Conservation (phyloP, 306 rosid genomes). For the Carpinus fangiana region DNA sequence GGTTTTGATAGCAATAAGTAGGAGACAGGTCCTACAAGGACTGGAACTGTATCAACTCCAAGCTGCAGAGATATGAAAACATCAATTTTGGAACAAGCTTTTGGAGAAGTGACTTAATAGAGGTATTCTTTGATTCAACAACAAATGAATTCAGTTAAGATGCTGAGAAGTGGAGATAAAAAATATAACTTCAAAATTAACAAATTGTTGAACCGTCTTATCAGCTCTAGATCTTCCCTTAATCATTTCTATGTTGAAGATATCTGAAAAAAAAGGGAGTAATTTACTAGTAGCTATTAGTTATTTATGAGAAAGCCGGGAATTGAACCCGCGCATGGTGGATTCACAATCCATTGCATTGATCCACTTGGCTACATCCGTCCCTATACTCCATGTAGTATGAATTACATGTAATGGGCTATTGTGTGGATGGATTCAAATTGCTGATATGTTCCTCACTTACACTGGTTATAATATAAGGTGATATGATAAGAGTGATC, state of each 20-base stretch:
- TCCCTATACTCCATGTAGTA: no score
- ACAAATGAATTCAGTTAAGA: not conserved
- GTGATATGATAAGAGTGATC: not conserved
- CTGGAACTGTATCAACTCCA: conserved; percentile 74
- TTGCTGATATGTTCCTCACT: not conserved
- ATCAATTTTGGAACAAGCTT: not conserved
- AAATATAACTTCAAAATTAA: not conserved
- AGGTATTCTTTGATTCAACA: not conserved
- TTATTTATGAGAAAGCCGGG: no score
- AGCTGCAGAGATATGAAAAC: conserved; percentile 45
- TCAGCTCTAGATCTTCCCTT: not conserved
- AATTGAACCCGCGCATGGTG: no score
- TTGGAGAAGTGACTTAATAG: no score
- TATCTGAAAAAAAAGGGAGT: no score
- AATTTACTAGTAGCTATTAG: no score
- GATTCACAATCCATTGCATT: no score
- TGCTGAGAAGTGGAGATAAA: not conserved
- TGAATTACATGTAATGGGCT: not conserved
- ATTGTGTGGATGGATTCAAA: not conserved
- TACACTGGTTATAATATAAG: not conserved
- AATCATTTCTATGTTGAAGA: not conserved
- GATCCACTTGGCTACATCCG: no score
- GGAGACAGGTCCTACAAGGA: conserved; percentile 83
- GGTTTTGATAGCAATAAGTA: conserved; percentile 83
- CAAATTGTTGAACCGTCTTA: not conserved